phyloP scores from a whole-genome alignment of 306 rosid genomes.

The Prunus padus region DNA sequence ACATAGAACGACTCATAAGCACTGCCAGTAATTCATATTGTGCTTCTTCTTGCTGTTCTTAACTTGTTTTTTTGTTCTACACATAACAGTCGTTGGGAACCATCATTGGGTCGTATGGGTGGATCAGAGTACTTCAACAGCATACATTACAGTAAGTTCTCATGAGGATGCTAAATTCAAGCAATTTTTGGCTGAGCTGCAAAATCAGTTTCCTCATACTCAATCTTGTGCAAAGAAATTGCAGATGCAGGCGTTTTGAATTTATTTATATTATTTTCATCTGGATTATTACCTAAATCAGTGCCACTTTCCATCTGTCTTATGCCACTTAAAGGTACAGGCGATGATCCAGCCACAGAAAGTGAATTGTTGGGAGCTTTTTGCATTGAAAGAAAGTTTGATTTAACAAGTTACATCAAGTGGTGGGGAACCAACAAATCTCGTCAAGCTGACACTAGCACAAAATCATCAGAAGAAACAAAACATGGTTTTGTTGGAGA shows the following conservation, averaged over 20 bases:
- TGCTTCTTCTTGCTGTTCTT: constrained; percentile 16
- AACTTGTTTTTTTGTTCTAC: constrained; percentile 30
- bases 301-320: constrained; percentile 3
- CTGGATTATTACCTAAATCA: constrained; percentile 24
- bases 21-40: constrained; percentile 26
- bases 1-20: not conserved
- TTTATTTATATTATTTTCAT: constrained; percentile 1
- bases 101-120: constrained; percentile 73
- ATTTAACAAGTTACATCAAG: constrained; percentile 78
- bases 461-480: constrained; percentile 69
- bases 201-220: not conserved
- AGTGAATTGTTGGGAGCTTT: constrained; percentile 56
- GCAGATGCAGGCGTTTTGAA: not conserved
- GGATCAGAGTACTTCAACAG: constrained; percentile 83
- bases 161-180: constrained; percentile 17
- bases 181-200: constrained; percentile 16
- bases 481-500: constrained; percentile 64
- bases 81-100: constrained; percentile 80
- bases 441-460: constrained; percentile 53
- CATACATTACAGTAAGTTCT: constrained; percentile 67
- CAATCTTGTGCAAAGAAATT: not conserved
- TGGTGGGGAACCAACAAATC: constrained; percentile 93
- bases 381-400: constrained; percentile 79
- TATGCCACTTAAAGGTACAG: constrained; percentile 44
- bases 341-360: constrained; percentile 79